These are phyloP conservation scores for Calonectria henricotiae DNA, from an alignment of 2,329 filamentous ascomycete species.

Conservation along the genomic window DNA sequence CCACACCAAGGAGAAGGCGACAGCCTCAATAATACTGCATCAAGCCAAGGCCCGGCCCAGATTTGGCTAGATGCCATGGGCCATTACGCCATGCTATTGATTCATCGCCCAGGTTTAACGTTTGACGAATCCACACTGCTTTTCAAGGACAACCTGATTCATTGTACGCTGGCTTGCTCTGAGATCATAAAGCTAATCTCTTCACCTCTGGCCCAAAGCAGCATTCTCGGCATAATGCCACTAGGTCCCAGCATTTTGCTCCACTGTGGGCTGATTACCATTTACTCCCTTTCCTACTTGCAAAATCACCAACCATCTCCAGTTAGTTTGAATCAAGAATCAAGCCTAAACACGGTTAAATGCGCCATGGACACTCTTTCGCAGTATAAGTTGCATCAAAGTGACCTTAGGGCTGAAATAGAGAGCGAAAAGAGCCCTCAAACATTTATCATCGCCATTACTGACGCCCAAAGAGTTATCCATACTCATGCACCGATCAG, in stretches of 20 bases:
- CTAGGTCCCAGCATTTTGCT: neutral
- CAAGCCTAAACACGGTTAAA: neutral
- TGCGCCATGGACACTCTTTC: neutral
- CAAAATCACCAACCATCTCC: neutral
- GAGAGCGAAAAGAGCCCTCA: neutral
- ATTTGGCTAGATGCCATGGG: neutral
- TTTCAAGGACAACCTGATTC: neutral
- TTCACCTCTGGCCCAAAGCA: neutral
- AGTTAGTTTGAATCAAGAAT: neutral
- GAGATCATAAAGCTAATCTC: neutral
- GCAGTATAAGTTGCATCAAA: neutral
- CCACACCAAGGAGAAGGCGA: neutral
- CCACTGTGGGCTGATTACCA: neutral
- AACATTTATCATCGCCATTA: neutral
- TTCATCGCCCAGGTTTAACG: constrained; percentile 8
- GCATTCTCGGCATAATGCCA: neutral
- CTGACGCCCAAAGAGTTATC: neutral
- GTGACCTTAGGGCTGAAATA: neutral
- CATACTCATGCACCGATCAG: neutral
- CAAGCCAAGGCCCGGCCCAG: neutral
- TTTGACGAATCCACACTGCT: neutral
- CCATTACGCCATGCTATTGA: constrained; percentile 2
- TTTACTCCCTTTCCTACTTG: neutral
- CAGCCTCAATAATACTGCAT: neutral
- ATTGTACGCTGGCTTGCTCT: neutral